Conservation (phyloP, 495 filamentous ascomycete genomes). For the Daldinia vernicosa region DNA sequence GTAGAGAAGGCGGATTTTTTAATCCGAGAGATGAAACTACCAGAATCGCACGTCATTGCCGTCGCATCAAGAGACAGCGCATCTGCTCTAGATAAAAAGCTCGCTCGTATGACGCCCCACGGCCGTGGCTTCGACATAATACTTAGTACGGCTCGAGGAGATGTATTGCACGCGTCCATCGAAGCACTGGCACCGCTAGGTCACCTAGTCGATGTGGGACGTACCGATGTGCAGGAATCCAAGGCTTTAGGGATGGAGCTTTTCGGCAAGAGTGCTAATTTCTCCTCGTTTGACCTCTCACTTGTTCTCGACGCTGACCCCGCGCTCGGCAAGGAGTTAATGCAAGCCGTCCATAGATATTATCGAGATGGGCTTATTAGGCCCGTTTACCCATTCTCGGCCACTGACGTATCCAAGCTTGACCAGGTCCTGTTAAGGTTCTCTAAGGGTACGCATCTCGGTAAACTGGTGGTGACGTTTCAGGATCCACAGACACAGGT, state of each 20-base stretch:
- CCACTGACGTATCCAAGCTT: constrained; percentile 48
- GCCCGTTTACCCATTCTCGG: constrained; percentile 42
- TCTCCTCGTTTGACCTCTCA: constrained; percentile 34
- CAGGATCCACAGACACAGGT: constrained; percentile 16
- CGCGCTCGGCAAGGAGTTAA: constrained; percentile 31
- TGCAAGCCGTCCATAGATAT: constrained; percentile 38
- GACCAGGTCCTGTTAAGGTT: constrained; percentile 55
- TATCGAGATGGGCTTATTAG: constrained; percentile 23
- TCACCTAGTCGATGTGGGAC: constrained; percentile 35
- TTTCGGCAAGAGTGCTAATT: constrained; percentile 34
- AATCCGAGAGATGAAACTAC: neutral
- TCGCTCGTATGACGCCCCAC: neutral
- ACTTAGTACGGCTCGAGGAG: constrained; percentile 24
- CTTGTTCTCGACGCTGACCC: constrained; percentile 31
- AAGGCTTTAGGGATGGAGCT: constrained; percentile 19
- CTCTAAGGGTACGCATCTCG: constrained; percentile 56
- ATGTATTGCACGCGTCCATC: constrained; percentile 25
- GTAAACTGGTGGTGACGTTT: constrained; percentile 58
- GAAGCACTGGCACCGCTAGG: constrained; percentile 35
- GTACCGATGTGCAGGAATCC: constrained; percentile 19
- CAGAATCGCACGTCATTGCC: neutral
- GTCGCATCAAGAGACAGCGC: neutral
- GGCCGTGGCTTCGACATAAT: constrained; percentile 37
- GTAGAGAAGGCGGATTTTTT: neutral
- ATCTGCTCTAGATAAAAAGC: neutral